Evolutionary conservation across 352 stramenopile species (phyloP).

Genomic region (Aphanomyces stellatus): DNA sequence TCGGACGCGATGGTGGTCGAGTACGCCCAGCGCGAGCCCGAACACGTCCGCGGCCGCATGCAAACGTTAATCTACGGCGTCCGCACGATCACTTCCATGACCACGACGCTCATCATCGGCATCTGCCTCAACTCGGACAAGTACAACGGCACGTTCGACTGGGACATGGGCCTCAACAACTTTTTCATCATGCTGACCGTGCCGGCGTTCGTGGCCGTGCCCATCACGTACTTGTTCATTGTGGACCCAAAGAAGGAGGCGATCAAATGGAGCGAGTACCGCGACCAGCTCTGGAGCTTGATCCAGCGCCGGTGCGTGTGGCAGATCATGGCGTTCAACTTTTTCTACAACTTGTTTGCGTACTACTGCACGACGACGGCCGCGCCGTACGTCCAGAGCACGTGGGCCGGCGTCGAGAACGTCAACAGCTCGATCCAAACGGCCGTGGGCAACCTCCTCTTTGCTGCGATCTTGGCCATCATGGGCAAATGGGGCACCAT

Average conservation of each 20-base stretch:
- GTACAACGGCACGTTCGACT: conserved; percentile 40
- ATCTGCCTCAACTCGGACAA: conserved; percentile 52
- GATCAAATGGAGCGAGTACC: neutral
- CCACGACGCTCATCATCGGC: conserved; percentile 23
- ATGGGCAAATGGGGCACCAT: conserved; percentile 34
- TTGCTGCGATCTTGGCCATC: conserved; percentile 23
- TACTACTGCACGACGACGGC: neutral
- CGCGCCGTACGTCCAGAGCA: neutral
- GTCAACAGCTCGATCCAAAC: conserved; percentile 5
- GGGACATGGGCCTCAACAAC: conserved; percentile 11
- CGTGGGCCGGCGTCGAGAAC: conserved; percentile 7
- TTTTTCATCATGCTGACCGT: conserved; percentile 28
- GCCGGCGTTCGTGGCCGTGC: conserved; percentile 19
- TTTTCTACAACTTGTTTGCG: conserved; percentile 8
- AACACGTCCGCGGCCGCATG: conserved; percentile 5
- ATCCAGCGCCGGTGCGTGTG: conserved; percentile 12
- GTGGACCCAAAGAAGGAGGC: neutral
- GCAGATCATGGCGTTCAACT: conserved; percentile 21
- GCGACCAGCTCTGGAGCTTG: conserved; percentile 8
- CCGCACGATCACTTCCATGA: conserved; percentile 22
- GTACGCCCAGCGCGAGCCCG: conserved; percentile 16
- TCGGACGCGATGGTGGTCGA: conserved; percentile 13
- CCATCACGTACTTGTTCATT: conserved; percentile 7
- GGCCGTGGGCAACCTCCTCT: conserved; percentile 2
- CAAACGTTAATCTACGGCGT: conserved; percentile 13